Percentiles rank a stretch among this genome's conserved stretches.
Conservation (phyloP, 148 eudicot genomes). For the Vaccinium corymbosum region DNA sequence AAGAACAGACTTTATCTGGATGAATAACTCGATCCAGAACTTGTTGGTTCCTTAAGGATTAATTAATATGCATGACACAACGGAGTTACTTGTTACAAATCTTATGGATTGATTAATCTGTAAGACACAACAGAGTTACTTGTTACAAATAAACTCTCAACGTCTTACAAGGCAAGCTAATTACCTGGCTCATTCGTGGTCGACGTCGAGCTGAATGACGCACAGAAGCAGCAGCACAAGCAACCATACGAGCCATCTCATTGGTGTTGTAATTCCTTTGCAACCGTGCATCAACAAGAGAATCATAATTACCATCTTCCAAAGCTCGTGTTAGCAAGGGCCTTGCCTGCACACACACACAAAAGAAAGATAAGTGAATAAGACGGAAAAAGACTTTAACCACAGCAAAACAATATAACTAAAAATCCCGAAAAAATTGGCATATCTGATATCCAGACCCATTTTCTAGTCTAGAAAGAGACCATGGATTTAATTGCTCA, state of each 20-base stretch:
- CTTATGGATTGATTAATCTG: neutral
- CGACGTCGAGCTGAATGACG: slow-evolving; percentile 90
- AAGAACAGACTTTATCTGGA: neutral
- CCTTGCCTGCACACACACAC: slow-evolving; percentile 53
- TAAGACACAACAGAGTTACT: neutral
- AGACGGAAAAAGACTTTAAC: neutral
- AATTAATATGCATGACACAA: neutral
- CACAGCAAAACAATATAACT: neutral
- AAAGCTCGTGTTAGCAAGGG: slow-evolving; percentile 80
- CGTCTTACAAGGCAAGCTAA: neutral
- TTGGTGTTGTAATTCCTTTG: slow-evolving; percentile 48
- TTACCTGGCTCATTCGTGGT: slow-evolving; percentile 94
- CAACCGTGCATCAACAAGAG: slow-evolving; percentile 61
- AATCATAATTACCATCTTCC: slow-evolving; percentile 76
- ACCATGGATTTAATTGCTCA: slow-evolving; percentile 25
- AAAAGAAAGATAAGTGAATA: neutral
- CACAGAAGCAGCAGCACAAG: slow-evolving; percentile 94
- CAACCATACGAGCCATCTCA: slow-evolving; percentile 89
- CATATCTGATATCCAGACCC: neutral
- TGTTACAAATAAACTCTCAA: neutral
- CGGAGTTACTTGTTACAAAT: neutral
- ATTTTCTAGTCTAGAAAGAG: slow-evolving; percentile 3
- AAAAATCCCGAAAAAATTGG: neutral
- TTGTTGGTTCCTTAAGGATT: neutral
- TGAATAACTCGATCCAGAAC: neutral